Base-by-base conservation (phyloP, 2,329 filamentous ascomycete genomes). In the Paecilomyces formosus region DNA sequence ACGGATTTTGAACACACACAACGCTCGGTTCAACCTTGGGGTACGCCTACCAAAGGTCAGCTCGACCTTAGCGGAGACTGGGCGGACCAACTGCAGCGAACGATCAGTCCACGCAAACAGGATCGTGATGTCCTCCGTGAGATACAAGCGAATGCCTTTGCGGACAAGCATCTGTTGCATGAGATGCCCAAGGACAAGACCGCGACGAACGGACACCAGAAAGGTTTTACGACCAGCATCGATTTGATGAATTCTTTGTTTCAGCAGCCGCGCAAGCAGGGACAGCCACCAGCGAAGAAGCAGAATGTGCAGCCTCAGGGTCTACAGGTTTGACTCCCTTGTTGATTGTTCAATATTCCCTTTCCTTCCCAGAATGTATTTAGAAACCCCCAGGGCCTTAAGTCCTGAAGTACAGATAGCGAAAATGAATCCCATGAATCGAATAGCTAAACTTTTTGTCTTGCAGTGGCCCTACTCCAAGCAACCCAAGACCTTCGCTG, bases 221-320 rank as follows among this genome's bases (percentile, higher is more conserved):
- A 85, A 63, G 87, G 88, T 0, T 93, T 96, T 74, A 84, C 86
- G 21, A 96, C 89, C 21, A 92, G 89, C 69, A 96, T 97, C 76
- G 94, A 97, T 78, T 79, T 97, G 72, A 97, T 96, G 91, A 93
- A 96, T 72, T 96, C 91, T 54, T 79, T 97, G 58, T 97, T 95
- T 75, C 88, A 89, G 72, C 85, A 88, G 74, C 82, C 86, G 62
- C 69, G 69, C 60, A 72, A 75, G 66, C 69, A 75, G 61, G 85
- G 84, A 77, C 81, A 80, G 56, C 81, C 81, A 63, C 75, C 77
- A 56, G 79, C 83, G 67, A 83, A 81, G 66, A 72, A 81, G 57
- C 81, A 82, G 68, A 79, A 79, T 64, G 77, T 79, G 66, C 85
- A 85, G 65, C 76, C 76, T 67, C 80, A 80, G 76, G 88, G 89